Evolutionary conservation across 768 basidiomycete genomes (phyloP).

Genomic region (Fistulinella prunicolor): DNA sequence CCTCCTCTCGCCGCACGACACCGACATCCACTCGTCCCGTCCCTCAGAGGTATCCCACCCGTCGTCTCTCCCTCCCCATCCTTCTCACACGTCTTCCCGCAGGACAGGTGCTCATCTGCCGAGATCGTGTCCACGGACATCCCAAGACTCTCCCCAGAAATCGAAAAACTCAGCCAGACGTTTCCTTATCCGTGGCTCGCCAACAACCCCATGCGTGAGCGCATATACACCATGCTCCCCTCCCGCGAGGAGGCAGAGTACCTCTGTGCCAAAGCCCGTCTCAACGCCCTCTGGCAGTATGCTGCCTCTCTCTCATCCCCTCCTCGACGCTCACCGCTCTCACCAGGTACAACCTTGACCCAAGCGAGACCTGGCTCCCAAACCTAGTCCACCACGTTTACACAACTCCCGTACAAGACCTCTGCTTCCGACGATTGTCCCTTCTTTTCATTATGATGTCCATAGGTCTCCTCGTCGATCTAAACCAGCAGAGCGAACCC

Average conservation of each 20-base stretch:
- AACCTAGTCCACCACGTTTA: constrained; percentile 70
- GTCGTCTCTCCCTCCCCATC: not conserved
- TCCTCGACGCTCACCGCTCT: constrained; percentile 1
- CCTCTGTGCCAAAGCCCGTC: constrained; percentile 61
- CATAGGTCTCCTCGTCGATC: constrained; percentile 67
- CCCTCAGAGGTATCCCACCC: constrained; percentile 23
- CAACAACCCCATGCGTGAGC: constrained; percentile 59
- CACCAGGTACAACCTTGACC: constrained; percentile 62
- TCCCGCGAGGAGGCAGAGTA: constrained; percentile 54
- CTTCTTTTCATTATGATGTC: constrained; percentile 70
- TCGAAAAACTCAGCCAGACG: constrained; percentile 53
- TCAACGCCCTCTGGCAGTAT: constrained; percentile 73
- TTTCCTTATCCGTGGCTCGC: constrained; percentile 71
- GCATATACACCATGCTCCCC: constrained; percentile 63
- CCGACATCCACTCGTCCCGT: constrained; percentile 13
- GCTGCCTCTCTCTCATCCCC: constrained; percentile 25
- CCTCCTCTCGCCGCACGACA: constrained; percentile 5
- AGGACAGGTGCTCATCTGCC: constrained; percentile 27
- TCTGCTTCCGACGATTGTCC: constrained; percentile 65
- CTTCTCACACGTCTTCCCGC: not conserved
- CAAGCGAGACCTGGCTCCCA: constrained; percentile 66
- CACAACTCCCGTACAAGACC: constrained; percentile 52
- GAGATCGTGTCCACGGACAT: constrained; percentile 20
- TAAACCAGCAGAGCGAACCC: constrained; percentile 51
- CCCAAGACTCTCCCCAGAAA: constrained; percentile 29